phyloP scores from a whole-genome alignment of 2,329 filamentous ascomycete species.

The Fonsecaea pugnacius region DNA sequence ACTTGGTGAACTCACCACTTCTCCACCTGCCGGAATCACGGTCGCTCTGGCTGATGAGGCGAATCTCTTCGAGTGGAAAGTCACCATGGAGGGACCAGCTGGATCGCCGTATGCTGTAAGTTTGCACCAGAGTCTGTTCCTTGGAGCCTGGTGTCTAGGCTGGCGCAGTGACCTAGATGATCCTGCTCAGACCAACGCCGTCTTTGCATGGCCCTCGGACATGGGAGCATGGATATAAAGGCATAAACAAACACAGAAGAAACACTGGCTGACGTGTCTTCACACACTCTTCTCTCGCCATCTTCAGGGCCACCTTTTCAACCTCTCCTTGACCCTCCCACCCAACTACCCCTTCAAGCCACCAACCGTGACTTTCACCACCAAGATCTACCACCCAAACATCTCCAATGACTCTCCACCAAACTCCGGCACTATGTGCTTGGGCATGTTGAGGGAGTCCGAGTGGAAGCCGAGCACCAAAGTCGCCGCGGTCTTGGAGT shows the following conservation, averaged over 20 bases:
- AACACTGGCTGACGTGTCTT: not conserved
- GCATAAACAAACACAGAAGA: not conserved
- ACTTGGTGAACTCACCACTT: slow-evolving; percentile 60
- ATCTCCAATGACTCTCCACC: slow-evolving; percentile 51
- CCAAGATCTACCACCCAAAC: slow-evolving; percentile 95
- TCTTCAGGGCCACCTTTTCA: slow-evolving; percentile 71
- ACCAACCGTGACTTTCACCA: slow-evolving; percentile 76
- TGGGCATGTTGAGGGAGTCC: slow-evolving; percentile 79
- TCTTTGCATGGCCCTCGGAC: not conserved
- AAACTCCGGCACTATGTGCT: slow-evolving; percentile 78
- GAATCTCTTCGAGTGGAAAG: slow-evolving; percentile 70
- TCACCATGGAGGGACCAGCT: slow-evolving; percentile 68
- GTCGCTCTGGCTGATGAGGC: slow-evolving; percentile 64
- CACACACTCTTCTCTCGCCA: not conserved
- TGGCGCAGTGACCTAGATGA: not conserved
- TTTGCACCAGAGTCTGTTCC: slow-evolving; percentile 24
- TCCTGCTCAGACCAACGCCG: not conserved
- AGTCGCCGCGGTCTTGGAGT: slow-evolving; percentile 74
- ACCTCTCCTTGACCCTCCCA: slow-evolving; percentile 73
- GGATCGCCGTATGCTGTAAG: slow-evolving; percentile 68
- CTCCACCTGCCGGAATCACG: slow-evolving; percentile 61
- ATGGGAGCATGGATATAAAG: not conserved
- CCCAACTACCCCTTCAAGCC: slow-evolving; percentile 89
- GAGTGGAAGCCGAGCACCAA: slow-evolving; percentile 90
- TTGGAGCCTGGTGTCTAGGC: not conserved